These are phyloP conservation scores for Penicillium glabrum DNA, from an alignment of 2,329 filamentous ascomycete genomes.

Conservation along the genomic window DNA sequence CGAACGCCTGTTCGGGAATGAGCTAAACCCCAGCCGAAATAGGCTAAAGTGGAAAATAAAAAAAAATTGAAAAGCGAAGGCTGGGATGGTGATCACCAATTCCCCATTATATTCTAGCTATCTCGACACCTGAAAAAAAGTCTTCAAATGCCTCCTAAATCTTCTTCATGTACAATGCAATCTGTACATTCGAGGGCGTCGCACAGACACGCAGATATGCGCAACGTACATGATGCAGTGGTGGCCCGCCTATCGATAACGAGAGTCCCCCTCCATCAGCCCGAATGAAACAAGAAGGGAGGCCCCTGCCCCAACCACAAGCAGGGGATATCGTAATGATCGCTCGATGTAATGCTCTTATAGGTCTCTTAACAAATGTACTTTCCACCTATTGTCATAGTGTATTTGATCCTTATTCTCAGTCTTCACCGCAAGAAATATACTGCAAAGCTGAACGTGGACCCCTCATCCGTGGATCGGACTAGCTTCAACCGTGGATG, in stretches of 20 bases:
- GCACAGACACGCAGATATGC: slow-evolving; percentile 13
- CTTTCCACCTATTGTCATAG: background rate
- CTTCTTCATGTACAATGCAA: background rate
- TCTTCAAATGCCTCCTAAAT: background rate
- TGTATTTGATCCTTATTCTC: background rate
- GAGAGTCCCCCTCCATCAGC: slow-evolving; percentile 28
- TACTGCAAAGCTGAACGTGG: background rate
- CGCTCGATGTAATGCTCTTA: background rate
- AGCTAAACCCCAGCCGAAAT: background rate
- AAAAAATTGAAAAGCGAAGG: slow-evolving; percentile 10
- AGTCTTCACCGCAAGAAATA: background rate
- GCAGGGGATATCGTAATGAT: background rate
- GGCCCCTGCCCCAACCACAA: background rate
- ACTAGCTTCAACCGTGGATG: slow-evolving; percentile 2
- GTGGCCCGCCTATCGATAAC: slow-evolving; percentile 32
- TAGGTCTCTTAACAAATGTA: background rate
- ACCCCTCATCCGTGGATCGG: slow-evolving; percentile 3
- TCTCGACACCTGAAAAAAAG: background rate
- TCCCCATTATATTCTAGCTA: background rate
- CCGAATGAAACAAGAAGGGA: background rate
- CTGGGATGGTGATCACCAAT: slow-evolving; percentile 10
- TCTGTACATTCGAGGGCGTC: slow-evolving; percentile 9
- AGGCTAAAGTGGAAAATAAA: background rate
- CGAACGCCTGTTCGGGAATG: slow-evolving; percentile 8
- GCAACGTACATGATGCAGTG: slow-evolving; percentile 13